Conservation (phyloP, 2,329 filamentous ascomycete genomes). For the Xylaria sp. region DNA sequence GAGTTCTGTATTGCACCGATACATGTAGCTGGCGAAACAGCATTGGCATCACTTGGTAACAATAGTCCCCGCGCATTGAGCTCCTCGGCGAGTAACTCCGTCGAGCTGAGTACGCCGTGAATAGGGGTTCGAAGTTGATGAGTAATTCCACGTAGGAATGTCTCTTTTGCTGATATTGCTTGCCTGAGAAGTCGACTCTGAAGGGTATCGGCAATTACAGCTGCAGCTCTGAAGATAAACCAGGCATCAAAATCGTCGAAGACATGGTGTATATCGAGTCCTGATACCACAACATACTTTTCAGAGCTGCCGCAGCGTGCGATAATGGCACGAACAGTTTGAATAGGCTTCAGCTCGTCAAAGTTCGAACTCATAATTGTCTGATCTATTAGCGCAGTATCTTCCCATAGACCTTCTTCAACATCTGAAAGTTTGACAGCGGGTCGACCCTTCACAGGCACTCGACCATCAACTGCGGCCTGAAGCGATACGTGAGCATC, state of each 20-base stretch:
- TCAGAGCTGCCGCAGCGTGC: conserved; percentile 29
- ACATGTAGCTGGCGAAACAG: conserved; percentile 10
- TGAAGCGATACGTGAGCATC: conserved; percentile 22
- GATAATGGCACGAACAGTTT: conserved; percentile 27
- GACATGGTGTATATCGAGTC: conserved; percentile 32
- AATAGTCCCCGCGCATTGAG: conserved; percentile 6
- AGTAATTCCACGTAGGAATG: conserved; percentile 30
- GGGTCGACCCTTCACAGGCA: conserved; percentile 21
- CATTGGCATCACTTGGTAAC: not conserved
- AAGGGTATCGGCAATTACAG: conserved; percentile 27
- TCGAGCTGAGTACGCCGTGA: conserved; percentile 21
- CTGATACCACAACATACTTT: conserved; percentile 28
- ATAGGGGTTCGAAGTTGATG: conserved; percentile 29
- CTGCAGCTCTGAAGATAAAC: conserved; percentile 29
- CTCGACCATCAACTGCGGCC: conserved; percentile 2
- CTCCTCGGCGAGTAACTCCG: conserved; percentile 26
- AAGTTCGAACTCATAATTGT: conserved; percentile 29
- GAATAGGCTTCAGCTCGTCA: conserved; percentile 12
- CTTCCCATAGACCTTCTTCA: conserved; percentile 31
- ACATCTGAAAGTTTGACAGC: conserved; percentile 21
- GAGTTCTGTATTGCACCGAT: conserved; percentile 23
- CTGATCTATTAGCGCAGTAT: conserved; percentile 28
- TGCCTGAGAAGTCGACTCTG: conserved; percentile 17
- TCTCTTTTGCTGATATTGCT: conserved; percentile 27
- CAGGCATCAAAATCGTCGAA: conserved; percentile 31